Conservation (phyloP, 2,329 filamentous ascomycete species). For the Periconia macrospinosa region DNA sequence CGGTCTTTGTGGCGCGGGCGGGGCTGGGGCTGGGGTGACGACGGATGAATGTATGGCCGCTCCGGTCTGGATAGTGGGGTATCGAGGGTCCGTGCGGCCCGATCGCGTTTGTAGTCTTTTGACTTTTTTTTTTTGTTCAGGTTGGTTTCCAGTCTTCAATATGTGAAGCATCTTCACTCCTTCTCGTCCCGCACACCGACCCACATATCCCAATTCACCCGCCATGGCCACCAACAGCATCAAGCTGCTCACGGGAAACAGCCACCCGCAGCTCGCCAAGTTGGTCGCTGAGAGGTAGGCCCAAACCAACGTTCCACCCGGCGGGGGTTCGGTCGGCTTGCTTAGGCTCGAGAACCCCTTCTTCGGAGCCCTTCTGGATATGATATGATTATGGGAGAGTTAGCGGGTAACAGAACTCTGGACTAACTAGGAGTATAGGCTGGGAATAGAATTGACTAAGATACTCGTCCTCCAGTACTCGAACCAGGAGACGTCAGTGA, state of each 20-base stretch:
- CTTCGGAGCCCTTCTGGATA: no score
- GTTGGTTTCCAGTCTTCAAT: slow-evolving; percentile 11
- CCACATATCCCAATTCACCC: slow-evolving; percentile 10
- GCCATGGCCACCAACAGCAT: slow-evolving; percentile 73
- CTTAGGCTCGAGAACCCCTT: background rate
- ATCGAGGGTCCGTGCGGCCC: slow-evolving; percentile 17
- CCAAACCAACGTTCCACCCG: slow-evolving; percentile 1
- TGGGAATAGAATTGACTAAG: slow-evolving; percentile 77
- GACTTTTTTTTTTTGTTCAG: slow-evolving; percentile 12
- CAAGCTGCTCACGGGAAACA: slow-evolving; percentile 75
- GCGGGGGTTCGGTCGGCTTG: background rate
- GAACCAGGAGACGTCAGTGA: slow-evolving; percentile 86
- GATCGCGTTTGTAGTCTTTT: slow-evolving; percentile 21
- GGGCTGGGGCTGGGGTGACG: background rate
- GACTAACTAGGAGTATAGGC: slow-evolving; percentile 48
- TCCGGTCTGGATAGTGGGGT: slow-evolving; percentile 1
- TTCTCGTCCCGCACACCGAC: background rate
- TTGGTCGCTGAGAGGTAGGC: slow-evolving; percentile 67
- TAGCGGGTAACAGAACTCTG: background rate
- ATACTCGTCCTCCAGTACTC: slow-evolving; percentile 83
- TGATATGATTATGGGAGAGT: no score
- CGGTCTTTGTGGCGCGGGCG: background rate
- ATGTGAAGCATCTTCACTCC: slow-evolving; percentile 14
- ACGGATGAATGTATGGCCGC: slow-evolving; percentile 22
- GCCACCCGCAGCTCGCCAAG: slow-evolving; percentile 71